These are phyloP conservation scores for Glaciozyma antarctica DNA, from an alignment of 768 basidiomycete species.

Conservation along the genomic window DNA sequence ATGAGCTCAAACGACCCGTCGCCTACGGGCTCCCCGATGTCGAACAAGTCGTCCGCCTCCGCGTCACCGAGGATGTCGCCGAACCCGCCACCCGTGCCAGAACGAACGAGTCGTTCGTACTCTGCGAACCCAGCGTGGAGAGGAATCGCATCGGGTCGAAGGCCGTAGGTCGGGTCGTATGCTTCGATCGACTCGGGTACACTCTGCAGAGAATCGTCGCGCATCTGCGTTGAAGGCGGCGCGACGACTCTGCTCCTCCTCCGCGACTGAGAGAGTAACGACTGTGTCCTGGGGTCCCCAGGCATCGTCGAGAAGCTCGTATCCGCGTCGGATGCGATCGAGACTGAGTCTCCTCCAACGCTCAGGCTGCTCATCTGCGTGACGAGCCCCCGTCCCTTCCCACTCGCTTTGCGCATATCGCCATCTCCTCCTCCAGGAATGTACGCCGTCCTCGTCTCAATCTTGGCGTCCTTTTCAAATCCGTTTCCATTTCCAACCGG, in stretches of 20 bases:
- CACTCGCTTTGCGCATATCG: background rate
- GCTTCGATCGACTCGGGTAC: conserved; percentile 62
- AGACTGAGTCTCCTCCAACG: conserved; percentile 25
- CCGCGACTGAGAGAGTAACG: background rate
- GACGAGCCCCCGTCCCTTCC: conserved; percentile 3
- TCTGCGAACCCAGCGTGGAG: conserved; percentile 68
- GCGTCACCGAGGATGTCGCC: conserved; percentile 39
- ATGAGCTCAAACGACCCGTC: conserved; percentile 38
- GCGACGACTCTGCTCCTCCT: conserved; percentile 9
- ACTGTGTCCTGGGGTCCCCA: background rate
- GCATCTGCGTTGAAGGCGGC: background rate
- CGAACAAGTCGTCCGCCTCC: conserved; percentile 37
- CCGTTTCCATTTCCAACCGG: background rate
- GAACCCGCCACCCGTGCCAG: conserved; percentile 38
- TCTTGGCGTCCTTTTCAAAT: conserved; percentile 24
- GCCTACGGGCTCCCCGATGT: background rate
- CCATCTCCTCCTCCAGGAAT: background rate
- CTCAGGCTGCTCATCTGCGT: conserved; percentile 14
- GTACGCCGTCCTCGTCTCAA: conserved; percentile 30
- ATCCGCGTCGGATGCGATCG: conserved; percentile 16
- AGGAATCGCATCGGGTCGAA: conserved; percentile 83
- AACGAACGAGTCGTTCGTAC: conserved; percentile 59
- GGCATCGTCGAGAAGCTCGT: background rate
- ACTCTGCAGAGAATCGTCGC: conserved; percentile 34
- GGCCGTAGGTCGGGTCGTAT: conserved; percentile 91